These are phyloP conservation scores for Aureoboletus auriporus DNA, from an alignment of 768 basidiomycete species.

Conservation along the genomic window DNA sequence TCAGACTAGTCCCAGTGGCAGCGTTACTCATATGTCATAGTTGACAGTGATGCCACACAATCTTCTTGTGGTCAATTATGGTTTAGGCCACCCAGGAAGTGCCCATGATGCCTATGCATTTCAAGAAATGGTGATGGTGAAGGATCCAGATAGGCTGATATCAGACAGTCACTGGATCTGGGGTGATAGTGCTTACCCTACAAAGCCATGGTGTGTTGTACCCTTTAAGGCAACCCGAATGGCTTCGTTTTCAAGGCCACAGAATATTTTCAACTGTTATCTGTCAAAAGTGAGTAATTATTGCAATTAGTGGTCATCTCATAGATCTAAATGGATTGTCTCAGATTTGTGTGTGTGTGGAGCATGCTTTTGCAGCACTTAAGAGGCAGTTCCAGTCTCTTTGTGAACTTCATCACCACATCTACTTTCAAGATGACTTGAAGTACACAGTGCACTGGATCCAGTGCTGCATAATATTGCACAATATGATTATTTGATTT, in stretches of 20 bases:
- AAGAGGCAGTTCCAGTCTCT: constrained; percentile 8
- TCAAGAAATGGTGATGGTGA: neutral
- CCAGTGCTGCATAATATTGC: constrained; percentile 5
- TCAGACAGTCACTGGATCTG: constrained; percentile 6
- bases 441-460: constrained; percentile 2
- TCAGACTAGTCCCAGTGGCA: no score
- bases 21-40: neutral
- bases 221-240: neutral
- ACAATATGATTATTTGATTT: constrained; percentile 11
- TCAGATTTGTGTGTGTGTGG: neutral
- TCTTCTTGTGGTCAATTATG: constrained; percentile 4
- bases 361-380: constrained; percentile 4
- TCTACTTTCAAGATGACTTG: neutral
- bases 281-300: constrained; percentile 8
- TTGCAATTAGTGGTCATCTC: no score
- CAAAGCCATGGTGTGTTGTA: neutral
- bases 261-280: constrained; percentile 1
- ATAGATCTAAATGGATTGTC: neutral
- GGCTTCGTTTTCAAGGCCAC: neutral
- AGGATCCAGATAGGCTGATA: neutral
- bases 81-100: constrained; percentile 6
- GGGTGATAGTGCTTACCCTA: constrained; percentile 9
- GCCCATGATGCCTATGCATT: constrained; percentile 8
- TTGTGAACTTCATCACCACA: neutral
- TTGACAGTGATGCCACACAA: constrained; percentile 6